A percentile compares a stretch with the other conserved stretches of the same genome.
phyloP scores from a whole-genome alignment of 306 rosid species.

The Vigna hirtella region DNA sequence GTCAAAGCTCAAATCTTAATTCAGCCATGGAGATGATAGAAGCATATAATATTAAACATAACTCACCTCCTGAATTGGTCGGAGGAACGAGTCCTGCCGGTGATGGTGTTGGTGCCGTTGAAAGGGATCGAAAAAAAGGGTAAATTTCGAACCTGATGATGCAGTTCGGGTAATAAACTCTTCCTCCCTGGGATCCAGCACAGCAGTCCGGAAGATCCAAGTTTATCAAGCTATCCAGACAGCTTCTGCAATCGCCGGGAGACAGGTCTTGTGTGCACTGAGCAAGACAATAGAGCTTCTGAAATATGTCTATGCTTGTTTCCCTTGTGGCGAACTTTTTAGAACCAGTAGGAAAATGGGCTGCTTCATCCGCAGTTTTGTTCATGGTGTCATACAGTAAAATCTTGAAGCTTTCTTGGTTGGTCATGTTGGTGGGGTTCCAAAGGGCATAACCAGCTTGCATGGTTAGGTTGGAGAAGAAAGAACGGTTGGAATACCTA shows the following conservation, averaged over 20 bases:
- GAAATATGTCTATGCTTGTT: not conserved
- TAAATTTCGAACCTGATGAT: not conserved
- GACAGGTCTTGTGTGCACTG: not conserved
- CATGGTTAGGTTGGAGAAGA: not conserved
- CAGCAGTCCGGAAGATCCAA: not conserved
- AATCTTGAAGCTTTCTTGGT: not conserved
- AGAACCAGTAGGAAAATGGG: not conserved
- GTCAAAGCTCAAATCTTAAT: too few relatives aligned
- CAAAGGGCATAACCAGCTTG: not conserved
- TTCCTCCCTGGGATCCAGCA: not conserved
- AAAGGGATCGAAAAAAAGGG: not conserved
- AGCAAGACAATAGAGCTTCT: not conserved
- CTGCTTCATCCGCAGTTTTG: not conserved
- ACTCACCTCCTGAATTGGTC: not conserved
- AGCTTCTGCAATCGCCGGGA: not conserved
- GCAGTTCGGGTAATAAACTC: not conserved
- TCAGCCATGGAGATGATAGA: too few relatives aligned
- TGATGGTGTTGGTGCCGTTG: not conserved
- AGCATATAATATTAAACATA: not conserved
- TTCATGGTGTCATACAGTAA: not conserved
- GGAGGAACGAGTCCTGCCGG: not conserved
- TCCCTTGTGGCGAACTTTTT: not conserved
- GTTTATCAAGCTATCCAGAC: not conserved
- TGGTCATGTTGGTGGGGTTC: not conserved
- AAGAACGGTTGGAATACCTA: not conserved